Evolutionary conservation across 306 rosid genomes (phyloP), one percentile per base, ranked within the genome.

Genomic region (Fagus crenata): DNA sequence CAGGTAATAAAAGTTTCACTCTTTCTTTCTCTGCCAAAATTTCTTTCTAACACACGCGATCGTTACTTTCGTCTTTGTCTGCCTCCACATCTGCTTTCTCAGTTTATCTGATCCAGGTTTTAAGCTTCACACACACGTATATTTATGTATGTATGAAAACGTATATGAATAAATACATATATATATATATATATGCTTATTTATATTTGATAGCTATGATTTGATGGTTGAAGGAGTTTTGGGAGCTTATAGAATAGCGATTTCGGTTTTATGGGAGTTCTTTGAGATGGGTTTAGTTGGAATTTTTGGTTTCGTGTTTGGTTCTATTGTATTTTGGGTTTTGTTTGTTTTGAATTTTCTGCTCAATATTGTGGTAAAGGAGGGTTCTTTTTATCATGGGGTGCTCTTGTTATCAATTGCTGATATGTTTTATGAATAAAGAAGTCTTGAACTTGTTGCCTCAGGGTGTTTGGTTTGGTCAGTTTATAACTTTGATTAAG

Each of bases 21-120:
- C 40, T 76, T 56, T 76, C 31, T 40, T n/a, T 76, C 51, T 75
- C 73, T 76, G 15, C 55, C 73, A 36, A 15, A 53, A 37, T 53
- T 37, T 67, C 43, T 17, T 4, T 51, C 28, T 22, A 22, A 22
- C 28, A 53, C 42, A 18, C 68, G 74, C 74, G 67, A 76, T 76
- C 80, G 13, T 36, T 1, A 4, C 59, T 71, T 39, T 76, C 53
- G 31, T 15, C 3, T 6, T 11, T n/a, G 14, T 65, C 13, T 51
- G 33, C 33, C 53, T 36, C 8, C 17, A 28, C 33, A 2, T 71
- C 75, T 6, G 28, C 28, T 22, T 53, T 72, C 9, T 32, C 56
- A 14, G 49, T 33, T 7, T 13, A 3, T 42, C 77, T 17, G 80
- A 67, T 63, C 65, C 80, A 76, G 63, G 42, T 53, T 53, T 51